A percentile compares a stretch with the other conserved stretches of the same genome.
phyloP scores from a whole-genome alignment of 2,329 filamentous ascomycete genomes.

The Xylaria sp. region DNA sequence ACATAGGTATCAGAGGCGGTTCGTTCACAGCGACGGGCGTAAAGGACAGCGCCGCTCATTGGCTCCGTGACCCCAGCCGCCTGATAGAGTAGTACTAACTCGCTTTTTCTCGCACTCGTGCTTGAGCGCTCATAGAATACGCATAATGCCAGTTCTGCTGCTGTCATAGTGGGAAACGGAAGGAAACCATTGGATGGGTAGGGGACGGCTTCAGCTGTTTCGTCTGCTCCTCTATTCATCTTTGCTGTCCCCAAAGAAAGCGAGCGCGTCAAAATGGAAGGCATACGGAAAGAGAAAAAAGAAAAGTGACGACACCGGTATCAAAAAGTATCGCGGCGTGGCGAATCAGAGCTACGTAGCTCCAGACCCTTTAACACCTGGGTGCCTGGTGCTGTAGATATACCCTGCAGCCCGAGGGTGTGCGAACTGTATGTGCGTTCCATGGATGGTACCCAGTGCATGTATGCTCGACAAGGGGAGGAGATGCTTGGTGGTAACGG shows the following conservation, averaged over 20 bases:
- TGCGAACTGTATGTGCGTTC: conserved; percentile 19
- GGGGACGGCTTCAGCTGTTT: neutral
- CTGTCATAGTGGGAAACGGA: neutral
- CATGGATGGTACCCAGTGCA: conserved; percentile 22
- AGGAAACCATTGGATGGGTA: neutral
- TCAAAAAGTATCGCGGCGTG: conserved; percentile 7
- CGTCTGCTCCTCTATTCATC: neutral
- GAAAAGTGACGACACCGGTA: conserved; percentile 9
- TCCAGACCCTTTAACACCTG: conserved; percentile 12
- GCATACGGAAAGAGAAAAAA: conserved; percentile 3
- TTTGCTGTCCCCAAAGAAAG: conserved; percentile 1
- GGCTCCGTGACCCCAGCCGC: conserved; percentile 17
- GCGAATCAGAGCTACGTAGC: conserved; percentile 15
- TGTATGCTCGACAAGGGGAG: conserved; percentile 19
- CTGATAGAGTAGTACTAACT: neutral
- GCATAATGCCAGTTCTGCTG: neutral
- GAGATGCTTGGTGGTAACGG: conserved; percentile 8
- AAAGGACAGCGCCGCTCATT: conserved; percentile 13
- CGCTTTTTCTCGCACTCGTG: conserved; percentile 4
- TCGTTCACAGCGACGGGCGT: conserved; percentile 20
- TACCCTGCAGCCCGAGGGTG: conserved; percentile 23
- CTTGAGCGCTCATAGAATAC: conserved; percentile 8
- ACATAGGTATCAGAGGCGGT: conserved; percentile 16
- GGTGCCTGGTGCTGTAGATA: conserved; percentile 22
- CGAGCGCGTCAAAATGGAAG: neutral